Base-by-base conservation (phyloP, 106 monocot genomes). In the Dioscorea alata region DNA sequence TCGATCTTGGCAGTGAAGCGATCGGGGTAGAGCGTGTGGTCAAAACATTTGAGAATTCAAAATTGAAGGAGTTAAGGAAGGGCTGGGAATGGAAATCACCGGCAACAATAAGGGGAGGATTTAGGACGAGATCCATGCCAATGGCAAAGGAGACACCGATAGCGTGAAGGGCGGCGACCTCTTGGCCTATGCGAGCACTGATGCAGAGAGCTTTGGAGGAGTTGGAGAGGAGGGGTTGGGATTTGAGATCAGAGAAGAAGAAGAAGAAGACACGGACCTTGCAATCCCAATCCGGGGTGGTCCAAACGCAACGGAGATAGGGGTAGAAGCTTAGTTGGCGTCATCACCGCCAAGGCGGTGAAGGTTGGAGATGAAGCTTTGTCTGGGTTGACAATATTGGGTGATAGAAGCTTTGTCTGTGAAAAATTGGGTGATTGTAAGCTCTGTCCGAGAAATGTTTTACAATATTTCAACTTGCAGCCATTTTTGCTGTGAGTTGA, bases 11-110 rank as follows among this genome's bases (percentile, higher is more conserved):
- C 59, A 17, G 67, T 75, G 66, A 95, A 95, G 8, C 71, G 64
- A 0, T 81, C 83, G 25, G 91, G 94, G 74, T 86, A 85, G 13
- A 95, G 82, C n/a, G 94, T 91, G 70, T 95, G 95, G 62, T 95
- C 91, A 91, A 91, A 12, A 91, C 95, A 66, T 95, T 91, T 21
- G 91, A 91, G 82, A 95, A 95, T 76, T 95, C 95, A 78, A 95
- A 95, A 63, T 91, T 88, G 75, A 95, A 95, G 54, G 75, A 74
- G 65, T 83, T 60, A 17, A 63, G 48, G 75, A 95, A 95, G 0
- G 94, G 94, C 64, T 95, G 91, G 49, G 60, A 35, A 63, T 95
- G 94, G 81, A 95, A 95, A 65, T 95, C 94, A 8, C 94, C 94
- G 13, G 49, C 42, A 24, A 91, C 49, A 4, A 95, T 90, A 19